Base-by-base conservation (phyloP, 2,329 filamentous ascomycete species). In the Fonsecaea nubica region DNA sequence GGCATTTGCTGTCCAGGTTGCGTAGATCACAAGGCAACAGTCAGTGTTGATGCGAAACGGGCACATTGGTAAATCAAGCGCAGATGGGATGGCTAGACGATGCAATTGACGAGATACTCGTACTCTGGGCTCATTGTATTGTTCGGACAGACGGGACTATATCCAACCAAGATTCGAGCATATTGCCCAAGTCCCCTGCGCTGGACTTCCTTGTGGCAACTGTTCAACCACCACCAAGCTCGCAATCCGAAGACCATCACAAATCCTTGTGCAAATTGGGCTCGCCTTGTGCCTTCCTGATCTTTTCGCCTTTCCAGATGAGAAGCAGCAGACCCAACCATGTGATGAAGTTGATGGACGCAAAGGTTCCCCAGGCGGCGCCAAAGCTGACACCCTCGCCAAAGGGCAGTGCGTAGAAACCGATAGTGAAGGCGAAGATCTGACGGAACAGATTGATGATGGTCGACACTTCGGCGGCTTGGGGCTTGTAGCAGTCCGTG, bases 391-490 rank as follows among this genome's bases (percentile, higher is more conserved):
- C 60, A 6, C 30, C 12, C 32, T 55, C 21, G 5, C 60, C 52
- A 15, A 62, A 62, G 7, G 60, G 60, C 1, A 62, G 36, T 4
- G 60, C 60, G 52, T 62, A 62, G 38, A 62, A 62, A 18, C 60
- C 60, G 15, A 62, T 62, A 2, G 50, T 62, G 60, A 62, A 62
- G 1, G 60, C 60, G n/a, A 62, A 62, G 45, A 60, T 58, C 25
- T 58, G 56, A 1, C 56, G 56, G 56, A 58, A 58, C 13, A 58
- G 56, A 21, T 58, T 58, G 56, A 58, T 58, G 38, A 58, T 58
- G 15, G 56, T 58, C 38, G 56, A 58, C 36, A 58, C 56, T 32
- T 58, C 56, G 7, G 56, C 56, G 25, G 56, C 56, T 33, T 58
- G 56, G n/a, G 56, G 56, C 15, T 58, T 58, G 10, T 58, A 58